phyloP scores from a whole-genome alignment of 2,329 filamentous ascomycete species.

The Colletotrichum abscissum region DNA sequence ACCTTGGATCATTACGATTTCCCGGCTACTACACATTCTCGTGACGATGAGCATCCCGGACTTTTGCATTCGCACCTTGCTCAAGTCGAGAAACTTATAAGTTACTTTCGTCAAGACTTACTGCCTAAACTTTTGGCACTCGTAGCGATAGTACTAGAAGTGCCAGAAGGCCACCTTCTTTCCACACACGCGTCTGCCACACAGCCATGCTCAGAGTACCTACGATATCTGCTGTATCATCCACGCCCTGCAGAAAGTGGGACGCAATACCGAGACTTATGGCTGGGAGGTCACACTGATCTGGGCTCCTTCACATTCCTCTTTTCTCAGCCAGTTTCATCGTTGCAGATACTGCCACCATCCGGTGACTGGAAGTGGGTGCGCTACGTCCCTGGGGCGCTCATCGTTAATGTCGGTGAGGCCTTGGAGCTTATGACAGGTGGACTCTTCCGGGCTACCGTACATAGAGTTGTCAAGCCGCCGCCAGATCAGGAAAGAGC shows the following conservation, averaged over 20 bases:
- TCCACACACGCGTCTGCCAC: neutral
- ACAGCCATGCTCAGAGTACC: neutral
- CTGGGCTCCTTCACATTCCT: slow-evolving; percentile 63
- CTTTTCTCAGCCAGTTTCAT: slow-evolving; percentile 63
- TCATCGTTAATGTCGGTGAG: slow-evolving; percentile 55
- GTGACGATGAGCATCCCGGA: neutral
- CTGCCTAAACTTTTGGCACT: neutral
- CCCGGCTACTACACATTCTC: neutral
- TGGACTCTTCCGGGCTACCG: slow-evolving; percentile 45
- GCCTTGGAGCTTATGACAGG: slow-evolving; percentile 42
- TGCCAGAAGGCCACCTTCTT: neutral
- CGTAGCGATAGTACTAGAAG: neutral
- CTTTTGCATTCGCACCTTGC: neutral
- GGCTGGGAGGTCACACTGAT: slow-evolving; percentile 56
- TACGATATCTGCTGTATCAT: slow-evolving; percentile 2
- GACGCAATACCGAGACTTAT: slow-evolving; percentile 5
- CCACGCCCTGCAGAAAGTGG: neutral
- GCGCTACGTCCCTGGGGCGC: slow-evolving; percentile 53
- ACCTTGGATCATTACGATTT: neutral
- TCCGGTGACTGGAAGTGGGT: slow-evolving; percentile 56
- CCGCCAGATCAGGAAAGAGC: slow-evolving; percentile 45
- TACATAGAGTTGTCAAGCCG: slow-evolving; percentile 46
- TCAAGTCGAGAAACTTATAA: neutral
- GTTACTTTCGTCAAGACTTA: neutral
- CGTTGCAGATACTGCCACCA: slow-evolving; percentile 56